Percentiles rank a stretch among this genome's conserved stretches.
phyloP scores from a whole-genome alignment of 2,329 filamentous ascomycete genomes.

The Aureobasidium sp. region DNA sequence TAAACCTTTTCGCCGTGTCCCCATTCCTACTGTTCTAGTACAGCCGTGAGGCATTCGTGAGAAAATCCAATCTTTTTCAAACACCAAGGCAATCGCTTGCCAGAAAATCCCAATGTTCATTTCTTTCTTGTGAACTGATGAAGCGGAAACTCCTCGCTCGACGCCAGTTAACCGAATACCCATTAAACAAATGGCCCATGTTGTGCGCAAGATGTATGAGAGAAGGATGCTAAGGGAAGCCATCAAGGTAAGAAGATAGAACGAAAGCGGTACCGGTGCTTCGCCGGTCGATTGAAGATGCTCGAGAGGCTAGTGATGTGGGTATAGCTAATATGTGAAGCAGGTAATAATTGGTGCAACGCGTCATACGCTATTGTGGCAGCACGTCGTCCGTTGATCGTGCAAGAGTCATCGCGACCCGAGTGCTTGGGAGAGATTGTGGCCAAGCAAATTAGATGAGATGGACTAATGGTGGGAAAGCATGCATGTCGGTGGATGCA shows the following conservation, averaged over 20 bases:
- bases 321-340: conserved; percentile 1
- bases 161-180: conserved; percentile 7
- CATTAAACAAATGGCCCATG: not conserved
- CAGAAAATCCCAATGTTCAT: not conserved
- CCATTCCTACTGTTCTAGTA: not conserved
- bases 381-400: not conserved
- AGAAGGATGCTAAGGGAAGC: not conserved
- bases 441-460: conserved; percentile 6
- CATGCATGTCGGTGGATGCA: conserved; percentile 13
- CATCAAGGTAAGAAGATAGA: not conserved
- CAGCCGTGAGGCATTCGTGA: conserved; percentile 6
- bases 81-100: conserved; percentile 2
- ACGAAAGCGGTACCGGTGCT: not conserved
- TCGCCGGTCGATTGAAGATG: not conserved
- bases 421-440: not conserved
- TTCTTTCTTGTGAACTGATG: not conserved
- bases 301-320: not conserved
- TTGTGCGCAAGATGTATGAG: not conserved
- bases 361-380: not conserved
- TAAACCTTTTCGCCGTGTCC: not conserved
- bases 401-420: conserved; percentile 4
- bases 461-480: conserved; percentile 3
- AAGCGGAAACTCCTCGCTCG: conserved; percentile 11
- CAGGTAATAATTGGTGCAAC: not conserved
- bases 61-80: not conserved